These are phyloP conservation scores for Apiospora sp. DNA, from an alignment of 2,329 filamentous ascomycete genomes.

Conservation along the genomic window DNA sequence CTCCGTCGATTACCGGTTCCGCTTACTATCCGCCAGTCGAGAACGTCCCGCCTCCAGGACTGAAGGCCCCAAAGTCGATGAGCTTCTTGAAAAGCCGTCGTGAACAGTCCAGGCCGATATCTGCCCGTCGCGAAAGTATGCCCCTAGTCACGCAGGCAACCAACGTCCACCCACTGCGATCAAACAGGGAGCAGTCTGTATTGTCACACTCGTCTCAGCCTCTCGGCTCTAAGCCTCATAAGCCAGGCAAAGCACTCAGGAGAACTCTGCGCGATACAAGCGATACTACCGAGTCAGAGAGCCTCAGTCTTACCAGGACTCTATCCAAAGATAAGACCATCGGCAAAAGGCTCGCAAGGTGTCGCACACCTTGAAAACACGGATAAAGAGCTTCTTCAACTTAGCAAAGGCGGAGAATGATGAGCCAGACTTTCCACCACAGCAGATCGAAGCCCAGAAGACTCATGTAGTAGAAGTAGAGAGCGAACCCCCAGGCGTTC, in stretches of 20 bases:
- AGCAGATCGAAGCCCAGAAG: conserved; percentile 59
- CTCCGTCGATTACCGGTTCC: not conserved
- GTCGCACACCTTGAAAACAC: conserved; percentile 68
- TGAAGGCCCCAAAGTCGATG: conserved; percentile 63
- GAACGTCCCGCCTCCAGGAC: conserved; percentile 37
- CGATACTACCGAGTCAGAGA: conserved; percentile 45
- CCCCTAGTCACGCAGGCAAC: conserved; percentile 25
- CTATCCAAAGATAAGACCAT: conserved; percentile 47
- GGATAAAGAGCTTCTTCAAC: conserved; percentile 65
- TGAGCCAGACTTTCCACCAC: conserved; percentile 51
- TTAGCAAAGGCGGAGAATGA: conserved; percentile 48
- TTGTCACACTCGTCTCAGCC: conserved; percentile 52
- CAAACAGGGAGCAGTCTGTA: not conserved
- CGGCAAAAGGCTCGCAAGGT: conserved; percentile 66
- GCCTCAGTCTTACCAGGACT: not conserved
- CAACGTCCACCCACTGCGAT: conserved; percentile 35
- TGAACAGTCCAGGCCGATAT: conserved; percentile 27
- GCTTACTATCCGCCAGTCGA: conserved; percentile 34
- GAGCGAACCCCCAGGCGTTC: conserved; percentile 26
- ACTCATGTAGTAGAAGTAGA: conserved; percentile 38
- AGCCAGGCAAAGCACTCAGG: conserved; percentile 43
- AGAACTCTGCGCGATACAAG: conserved; percentile 60
- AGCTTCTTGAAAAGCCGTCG: conserved; percentile 54
- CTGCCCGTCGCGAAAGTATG: conserved; percentile 23
- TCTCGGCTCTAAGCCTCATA: conserved; percentile 49